Base-by-base conservation (phyloP, 208 protist genomes). In the Acanthamoeba rhysodes region DNA sequence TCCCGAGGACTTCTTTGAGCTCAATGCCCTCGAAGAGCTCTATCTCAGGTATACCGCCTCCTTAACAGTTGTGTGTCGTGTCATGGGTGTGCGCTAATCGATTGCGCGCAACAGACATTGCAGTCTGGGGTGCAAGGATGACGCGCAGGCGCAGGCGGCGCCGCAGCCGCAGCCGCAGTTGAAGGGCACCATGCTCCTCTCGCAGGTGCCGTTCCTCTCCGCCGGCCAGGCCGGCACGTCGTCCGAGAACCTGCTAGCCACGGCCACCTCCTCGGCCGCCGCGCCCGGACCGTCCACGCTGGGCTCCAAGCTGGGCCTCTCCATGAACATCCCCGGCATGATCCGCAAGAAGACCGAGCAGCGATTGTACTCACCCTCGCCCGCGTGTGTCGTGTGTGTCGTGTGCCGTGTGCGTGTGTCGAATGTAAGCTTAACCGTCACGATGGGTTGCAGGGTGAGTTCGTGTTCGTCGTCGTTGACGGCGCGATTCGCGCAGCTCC, bases 101-200 rank as follows among this genome's bases (percentile, higher is more conserved):
- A 41, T 22, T 32, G 29, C 0, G 5, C 66, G 29, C 29, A 16
- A 32, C 66, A 84, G 41, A 37, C 22, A 53, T 24, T 84, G 74
- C 41, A 32, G 41, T 7, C 37, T 84, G 34, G 29, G 74, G 20
- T 84, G 74, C 24, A 24, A 4, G 7, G 72, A 80, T 2, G 32
- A 84, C 12, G 66, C 66, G 66, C 66, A 72, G 29, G 29, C 29
- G 22, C 29, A 45, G 45, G 45, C 24, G 45, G 45, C 16, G 74
- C 74, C 24, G 37, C 5, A 6, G 32, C 37, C 37, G 74, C 7
- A 16, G 37, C 16, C 53, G 74, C 74, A 45, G 27, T 9, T 20
- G 9, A 82, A 55, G 74, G 45, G 74, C 9, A 82, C 37, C 32
- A 82, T 82, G 74, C 74, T 82, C 16, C 74, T 82, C 74, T 82